Conservation (phyloP, 805 yeast genomes). For the Pichia ethanolica region DNA sequence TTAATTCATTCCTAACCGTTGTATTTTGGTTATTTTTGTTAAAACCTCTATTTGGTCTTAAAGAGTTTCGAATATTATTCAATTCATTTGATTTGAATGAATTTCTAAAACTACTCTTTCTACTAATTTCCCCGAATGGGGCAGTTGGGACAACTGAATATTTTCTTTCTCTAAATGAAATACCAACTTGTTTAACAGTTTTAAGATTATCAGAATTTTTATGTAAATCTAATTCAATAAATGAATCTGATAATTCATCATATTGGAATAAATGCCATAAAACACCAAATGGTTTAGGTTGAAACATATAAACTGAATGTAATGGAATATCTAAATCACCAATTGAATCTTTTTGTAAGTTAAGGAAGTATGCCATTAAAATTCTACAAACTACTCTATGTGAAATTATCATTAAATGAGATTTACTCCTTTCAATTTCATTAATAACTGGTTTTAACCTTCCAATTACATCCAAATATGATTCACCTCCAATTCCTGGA, state of each 20-base stretch:
- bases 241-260: constrained; percentile 72
- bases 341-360: constrained; percentile 68
- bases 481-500: constrained; percentile 97
- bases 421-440: constrained; percentile 87
- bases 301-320: constrained; percentile 83
- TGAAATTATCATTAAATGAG: constrained; percentile 73
- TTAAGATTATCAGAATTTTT: constrained; percentile 38
- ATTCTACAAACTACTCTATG: constrained; percentile 91
- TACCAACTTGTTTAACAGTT: constrained; percentile 63
- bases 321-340: constrained; percentile 90
- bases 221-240: constrained; percentile 49
- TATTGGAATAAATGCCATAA: constrained; percentile 88
- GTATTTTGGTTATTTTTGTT: no score
- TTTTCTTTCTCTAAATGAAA: constrained; percentile 60
- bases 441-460: constrained; percentile 84
- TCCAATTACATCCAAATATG: constrained; percentile 87
- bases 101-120: constrained; percentile 3
- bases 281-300: constrained; percentile 92
- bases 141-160: constrained; percentile 75
- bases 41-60: neutral
- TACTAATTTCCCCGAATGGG: constrained; percentile 28
- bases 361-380: constrained; percentile 80
- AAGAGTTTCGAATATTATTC: neutral
- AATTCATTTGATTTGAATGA: neutral
- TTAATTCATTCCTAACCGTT: no score